Conservation (phyloP, 257 asterid genomes). For the Solanum commersonii region DNA sequence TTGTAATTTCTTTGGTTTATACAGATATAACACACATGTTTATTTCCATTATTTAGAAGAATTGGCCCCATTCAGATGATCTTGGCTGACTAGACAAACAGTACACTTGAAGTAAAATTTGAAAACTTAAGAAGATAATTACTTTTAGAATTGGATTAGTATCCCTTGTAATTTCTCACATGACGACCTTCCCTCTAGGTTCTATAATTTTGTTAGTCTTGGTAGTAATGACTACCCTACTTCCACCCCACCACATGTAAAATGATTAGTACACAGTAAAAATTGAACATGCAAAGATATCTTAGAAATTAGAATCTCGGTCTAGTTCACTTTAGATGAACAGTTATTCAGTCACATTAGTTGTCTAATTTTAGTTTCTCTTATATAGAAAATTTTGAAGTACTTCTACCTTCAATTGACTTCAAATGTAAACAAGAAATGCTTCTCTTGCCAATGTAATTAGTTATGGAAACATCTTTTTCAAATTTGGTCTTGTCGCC, state of each 20-base stretch:
- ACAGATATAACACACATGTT: not conserved
- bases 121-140: not conserved
- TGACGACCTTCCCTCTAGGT: not conserved
- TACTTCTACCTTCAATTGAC: not conserved
- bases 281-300: not conserved
- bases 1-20: not conserved
- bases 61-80: not conserved
- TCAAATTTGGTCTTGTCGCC: not conserved
- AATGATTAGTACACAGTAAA: not conserved
- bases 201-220: not conserved
- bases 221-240: not conserved
- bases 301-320: not conserved
- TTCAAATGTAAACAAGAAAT: not conserved
- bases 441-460: not conserved
- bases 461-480: not conserved
- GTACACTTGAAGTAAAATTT: not conserved
- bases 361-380: not conserved
- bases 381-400: not conserved
- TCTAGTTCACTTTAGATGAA: not conserved
- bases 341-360: not conserved
- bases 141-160: not conserved
- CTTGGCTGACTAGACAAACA: not conserved
- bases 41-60: not conserved
- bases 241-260: not conserved
- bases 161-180: not conserved